Evolutionary conservation across 2,329 filamentous ascomycete genomes (phyloP).

Genomic region (Leptographium procerum): DNA sequence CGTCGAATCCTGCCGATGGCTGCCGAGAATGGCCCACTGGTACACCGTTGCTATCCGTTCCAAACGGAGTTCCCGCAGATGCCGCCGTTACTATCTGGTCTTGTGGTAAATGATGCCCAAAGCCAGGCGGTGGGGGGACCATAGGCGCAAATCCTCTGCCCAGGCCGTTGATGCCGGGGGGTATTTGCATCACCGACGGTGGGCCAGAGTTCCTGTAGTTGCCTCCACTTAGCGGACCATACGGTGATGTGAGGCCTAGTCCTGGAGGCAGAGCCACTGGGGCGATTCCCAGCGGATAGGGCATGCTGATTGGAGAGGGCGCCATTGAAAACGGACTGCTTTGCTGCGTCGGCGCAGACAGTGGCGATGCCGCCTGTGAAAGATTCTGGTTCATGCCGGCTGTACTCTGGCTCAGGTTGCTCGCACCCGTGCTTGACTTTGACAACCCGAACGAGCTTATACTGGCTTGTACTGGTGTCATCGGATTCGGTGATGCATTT

Average conservation of each 20-base stretch:
- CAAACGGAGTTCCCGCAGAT: conserved; percentile 10
- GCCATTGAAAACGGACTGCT: conserved; percentile 38
- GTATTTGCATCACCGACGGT: conserved; percentile 44
- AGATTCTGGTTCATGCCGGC: not conserved
- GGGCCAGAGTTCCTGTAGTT: conserved; percentile 4
- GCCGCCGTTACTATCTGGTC: conserved; percentile 18
- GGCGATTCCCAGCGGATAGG: conserved; percentile 30
- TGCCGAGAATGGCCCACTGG: conserved; percentile 62
- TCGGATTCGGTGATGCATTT: conserved; percentile 46
- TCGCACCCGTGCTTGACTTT: conserved; percentile 13
- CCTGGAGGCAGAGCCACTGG: conserved; percentile 7
- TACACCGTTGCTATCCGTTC: conserved; percentile 21
- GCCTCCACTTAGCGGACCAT: not conserved
- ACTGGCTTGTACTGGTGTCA: conserved; percentile 54
- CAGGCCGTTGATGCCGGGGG: conserved; percentile 36
- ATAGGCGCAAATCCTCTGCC: conserved; percentile 32
- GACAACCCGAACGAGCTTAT: conserved; percentile 51
- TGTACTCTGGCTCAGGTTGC: conserved; percentile 9
- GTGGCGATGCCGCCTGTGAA: not conserved
- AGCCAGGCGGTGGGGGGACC: conserved; percentile 45
- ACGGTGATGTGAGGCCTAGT: conserved; percentile 2
- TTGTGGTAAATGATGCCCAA: conserved; percentile 28
- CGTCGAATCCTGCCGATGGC: conserved; percentile 57
- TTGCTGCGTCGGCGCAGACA: conserved; percentile 20
- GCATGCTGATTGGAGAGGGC: conserved; percentile 17